phyloP scores from a whole-genome alignment of 345 rosid genomes.

The Aegle marmelos region DNA sequence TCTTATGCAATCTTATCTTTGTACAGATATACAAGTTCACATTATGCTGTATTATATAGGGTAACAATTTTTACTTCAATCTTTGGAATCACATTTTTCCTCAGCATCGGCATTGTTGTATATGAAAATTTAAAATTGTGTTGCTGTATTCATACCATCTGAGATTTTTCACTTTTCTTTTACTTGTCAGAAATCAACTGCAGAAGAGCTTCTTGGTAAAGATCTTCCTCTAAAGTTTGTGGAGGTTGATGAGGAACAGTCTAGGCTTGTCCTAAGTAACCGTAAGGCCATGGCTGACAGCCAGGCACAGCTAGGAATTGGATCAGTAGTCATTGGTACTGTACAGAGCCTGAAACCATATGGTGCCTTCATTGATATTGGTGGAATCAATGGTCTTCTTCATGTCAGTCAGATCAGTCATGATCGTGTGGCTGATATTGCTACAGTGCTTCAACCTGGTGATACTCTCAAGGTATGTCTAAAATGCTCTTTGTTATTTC shows the following conservation, averaged over 20 bases:
- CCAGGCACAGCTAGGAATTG: conserved; percentile 94
- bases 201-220: conserved; percentile 86
- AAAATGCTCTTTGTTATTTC: not conserved
- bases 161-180: conserved; percentile 3
- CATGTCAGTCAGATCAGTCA: conserved; percentile 99
- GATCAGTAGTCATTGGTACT: conserved; percentile 83
- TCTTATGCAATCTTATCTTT: not conserved
- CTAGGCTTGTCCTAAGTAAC: conserved; percentile 90
- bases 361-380: conserved; percentile 96
- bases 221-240: conserved; percentile 88
- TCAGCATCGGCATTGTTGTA: not conserved
- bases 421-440: conserved; percentile 87
- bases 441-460: conserved; percentile 98
- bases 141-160: not conserved
- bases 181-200: conserved; percentile 58
- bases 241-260: conserved; percentile 93
- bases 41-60: not conserved
- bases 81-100: not conserved
- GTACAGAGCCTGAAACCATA: conserved; percentile 96
- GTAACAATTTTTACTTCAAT: not conserved
- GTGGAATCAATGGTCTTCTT: conserved; percentile 96
- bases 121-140: not conserved
- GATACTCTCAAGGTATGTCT: conserved; percentile 73
- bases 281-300: conserved; percentile 98
- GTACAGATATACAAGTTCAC: not conserved